Percentiles rank a stretch among this genome's conserved stretches.
These are phyloP conservation scores for Aspergillus floridensis DNA, from an alignment of 2,329 filamentous ascomycete genomes.

Conservation along the genomic window DNA sequence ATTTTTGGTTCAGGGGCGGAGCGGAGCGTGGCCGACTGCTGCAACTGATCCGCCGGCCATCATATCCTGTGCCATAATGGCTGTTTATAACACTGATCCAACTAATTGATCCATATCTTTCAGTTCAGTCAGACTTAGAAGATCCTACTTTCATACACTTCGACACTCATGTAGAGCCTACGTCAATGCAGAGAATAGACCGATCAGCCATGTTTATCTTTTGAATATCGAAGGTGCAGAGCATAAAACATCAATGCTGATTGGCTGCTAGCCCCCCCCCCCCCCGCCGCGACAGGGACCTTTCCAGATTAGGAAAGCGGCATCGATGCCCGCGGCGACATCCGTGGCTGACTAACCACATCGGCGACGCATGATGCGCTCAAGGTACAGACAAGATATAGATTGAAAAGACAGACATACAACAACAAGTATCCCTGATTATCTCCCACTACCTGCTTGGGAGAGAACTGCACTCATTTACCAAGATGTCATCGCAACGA, in stretches of 20 bases:
- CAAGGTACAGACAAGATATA: not conserved
- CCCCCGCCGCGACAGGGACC: not conserved
- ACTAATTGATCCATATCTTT: too few species aligned
- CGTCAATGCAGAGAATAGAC: too few species aligned
- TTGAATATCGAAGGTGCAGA: not conserved
- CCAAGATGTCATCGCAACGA: conserved; percentile 22
- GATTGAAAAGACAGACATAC: not conserved
- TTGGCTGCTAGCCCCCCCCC: not conserved
- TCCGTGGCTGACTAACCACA: conserved; percentile 9
- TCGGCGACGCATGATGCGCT: not conserved
- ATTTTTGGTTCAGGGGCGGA: conserved; percentile 23
- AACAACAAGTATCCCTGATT: not conserved
- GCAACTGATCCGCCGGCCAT: not conserved
- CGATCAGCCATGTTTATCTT: not conserved
- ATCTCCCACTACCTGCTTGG: not conserved
- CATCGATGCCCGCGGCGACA: not conserved
- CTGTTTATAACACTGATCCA: too few species aligned
- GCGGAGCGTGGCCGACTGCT: not conserved
- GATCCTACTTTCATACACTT: too few species aligned
- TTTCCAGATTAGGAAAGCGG: not conserved
- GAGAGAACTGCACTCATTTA: not conserved
- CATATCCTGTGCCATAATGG: not conserved
- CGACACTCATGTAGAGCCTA: too few species aligned
- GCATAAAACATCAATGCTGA: not conserved
- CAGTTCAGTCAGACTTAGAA: too few species aligned